Conservation (phyloP, 805 yeast species). For the Myxozyma udenii region DNA sequence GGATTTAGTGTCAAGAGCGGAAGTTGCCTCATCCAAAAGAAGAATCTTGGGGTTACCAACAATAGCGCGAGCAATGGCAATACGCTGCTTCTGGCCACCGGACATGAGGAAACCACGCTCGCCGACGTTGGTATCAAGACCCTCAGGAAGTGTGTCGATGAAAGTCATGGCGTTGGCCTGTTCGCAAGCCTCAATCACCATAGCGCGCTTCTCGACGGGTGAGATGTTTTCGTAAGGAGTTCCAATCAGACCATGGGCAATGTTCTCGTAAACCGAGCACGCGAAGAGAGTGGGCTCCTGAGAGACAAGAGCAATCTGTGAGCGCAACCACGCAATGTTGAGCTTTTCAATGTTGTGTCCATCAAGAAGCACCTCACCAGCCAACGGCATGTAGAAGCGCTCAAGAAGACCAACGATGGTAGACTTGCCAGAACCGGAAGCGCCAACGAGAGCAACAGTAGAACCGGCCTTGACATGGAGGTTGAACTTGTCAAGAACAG, state of each 20-base stretch:
- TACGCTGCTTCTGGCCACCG: conserved; percentile 66
- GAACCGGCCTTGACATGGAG: conserved; percentile 62
- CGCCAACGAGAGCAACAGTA: conserved; percentile 87
- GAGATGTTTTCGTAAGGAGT: conserved; percentile 37
- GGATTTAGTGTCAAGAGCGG: conserved; percentile 60
- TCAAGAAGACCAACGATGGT: conserved; percentile 52
- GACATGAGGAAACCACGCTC: conserved; percentile 58
- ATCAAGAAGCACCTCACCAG: conserved; percentile 50
- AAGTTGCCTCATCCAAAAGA: conserved; percentile 64
- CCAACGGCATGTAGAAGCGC: conserved; percentile 55
- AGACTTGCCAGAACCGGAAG: conserved; percentile 57
- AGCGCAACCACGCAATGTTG: conserved; percentile 51
- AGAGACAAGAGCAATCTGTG: conserved; percentile 58
- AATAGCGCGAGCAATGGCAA: conserved; percentile 63
- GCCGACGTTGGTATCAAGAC: conserved; percentile 51
- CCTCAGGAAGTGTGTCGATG: conserved; percentile 51
- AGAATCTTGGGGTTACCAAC: conserved; percentile 54
- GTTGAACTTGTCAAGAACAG: conserved; percentile 33
- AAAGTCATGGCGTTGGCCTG: conserved; percentile 54
- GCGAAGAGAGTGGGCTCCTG: conserved; percentile 65
- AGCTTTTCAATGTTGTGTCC: conserved; percentile 48
- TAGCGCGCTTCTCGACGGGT: conserved; percentile 40
- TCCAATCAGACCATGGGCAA: conserved; percentile 64
- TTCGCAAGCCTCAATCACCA: conserved; percentile 45
- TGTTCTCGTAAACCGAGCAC: conserved; percentile 75